These are phyloP conservation scores for Fusarium tupiense DNA, from an alignment of 2,329 filamentous ascomycete species.

Conservation along the genomic window DNA sequence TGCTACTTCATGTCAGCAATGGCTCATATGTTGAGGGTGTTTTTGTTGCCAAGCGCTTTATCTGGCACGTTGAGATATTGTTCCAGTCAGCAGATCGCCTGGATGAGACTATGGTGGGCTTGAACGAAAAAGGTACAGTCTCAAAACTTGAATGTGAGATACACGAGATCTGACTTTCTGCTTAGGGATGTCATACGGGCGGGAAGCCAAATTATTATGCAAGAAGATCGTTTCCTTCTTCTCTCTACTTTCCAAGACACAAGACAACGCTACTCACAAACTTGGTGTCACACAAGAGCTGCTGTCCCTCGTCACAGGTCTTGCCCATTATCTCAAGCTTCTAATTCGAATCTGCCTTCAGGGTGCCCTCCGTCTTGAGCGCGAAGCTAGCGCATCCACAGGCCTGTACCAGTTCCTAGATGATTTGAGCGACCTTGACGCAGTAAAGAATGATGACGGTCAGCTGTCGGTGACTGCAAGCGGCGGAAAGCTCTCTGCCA, in stretches of 20 bases:
- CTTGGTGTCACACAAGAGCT: constrained; percentile 97
- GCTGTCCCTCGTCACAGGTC: constrained; percentile 94
- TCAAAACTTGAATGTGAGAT: neutral
- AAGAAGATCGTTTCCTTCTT: constrained; percentile 99
- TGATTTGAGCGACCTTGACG: constrained; percentile 85
- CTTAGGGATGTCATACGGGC: constrained; percentile 84
- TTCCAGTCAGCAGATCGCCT: constrained; percentile 90
- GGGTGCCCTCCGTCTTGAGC: constrained; percentile 89
- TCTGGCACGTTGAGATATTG: constrained; percentile 92
- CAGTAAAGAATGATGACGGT: constrained; percentile 75
- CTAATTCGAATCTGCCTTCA: constrained; percentile 97
- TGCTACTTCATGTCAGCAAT: constrained; percentile 98
- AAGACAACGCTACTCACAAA: constrained; percentile 88
- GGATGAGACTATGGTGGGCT: constrained; percentile 74
- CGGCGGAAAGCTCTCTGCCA: constrained; percentile 73
- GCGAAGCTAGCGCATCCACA: constrained; percentile 77
- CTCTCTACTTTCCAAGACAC: constrained; percentile 90
- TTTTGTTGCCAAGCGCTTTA: constrained; percentile 94
- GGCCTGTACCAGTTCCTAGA: constrained; percentile 86
- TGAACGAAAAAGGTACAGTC: constrained; percentile 78
- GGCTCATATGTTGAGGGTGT: constrained; percentile 96
- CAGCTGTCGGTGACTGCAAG: constrained; percentile 73
- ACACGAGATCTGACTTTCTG: constrained; percentile 19
- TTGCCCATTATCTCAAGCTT: constrained; percentile 97
- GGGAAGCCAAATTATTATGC: constrained; percentile 98